phyloP scores from a whole-genome alignment of 768 basidiomycete species.

The Mycena leptocephala region DNA sequence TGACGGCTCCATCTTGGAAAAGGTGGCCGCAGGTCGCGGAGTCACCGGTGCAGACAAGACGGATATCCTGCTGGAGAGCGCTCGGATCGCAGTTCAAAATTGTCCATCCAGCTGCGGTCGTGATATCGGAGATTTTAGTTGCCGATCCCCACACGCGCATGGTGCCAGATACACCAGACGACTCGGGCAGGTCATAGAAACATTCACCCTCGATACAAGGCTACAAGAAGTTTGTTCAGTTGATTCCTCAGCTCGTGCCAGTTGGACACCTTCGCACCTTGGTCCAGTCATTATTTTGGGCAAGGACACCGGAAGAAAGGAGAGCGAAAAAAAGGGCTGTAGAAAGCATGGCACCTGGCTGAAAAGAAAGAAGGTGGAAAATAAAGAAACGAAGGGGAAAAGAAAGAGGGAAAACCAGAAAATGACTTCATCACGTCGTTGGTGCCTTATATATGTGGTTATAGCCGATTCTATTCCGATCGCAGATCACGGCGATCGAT shows the following conservation, averaged over 20 bases:
- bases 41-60: constrained; percentile 32
- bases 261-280: background rate
- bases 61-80: constrained; percentile 47
- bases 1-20: constrained; percentile 47
- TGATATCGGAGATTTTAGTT: constrained; percentile 41
- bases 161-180: constrained; percentile 28
- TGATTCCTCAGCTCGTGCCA: background rate
- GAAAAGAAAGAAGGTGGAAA: constrained; percentile 17
- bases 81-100: constrained; percentile 53
- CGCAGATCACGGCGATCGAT: no score
- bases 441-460: background rate
- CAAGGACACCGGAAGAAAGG: constrained; percentile 29
- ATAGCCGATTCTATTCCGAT: background rate
- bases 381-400: background rate
- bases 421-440: background rate
- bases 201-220: constrained; percentile 31
- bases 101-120: constrained; percentile 55
- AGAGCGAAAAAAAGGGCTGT: constrained; percentile 26
- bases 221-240: background rate
- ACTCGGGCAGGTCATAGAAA: constrained; percentile 31
- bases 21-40: constrained; percentile 46
- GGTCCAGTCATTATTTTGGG: constrained; percentile 38
- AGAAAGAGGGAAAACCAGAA: constrained; percentile 9
- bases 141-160: constrained; percentile 36
- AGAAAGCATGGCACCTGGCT: constrained; percentile 35